These are phyloP conservation scores for Teratosphaeria viscida DNA, from an alignment of 2,329 filamentous ascomycete genomes.

Conservation along the genomic window DNA sequence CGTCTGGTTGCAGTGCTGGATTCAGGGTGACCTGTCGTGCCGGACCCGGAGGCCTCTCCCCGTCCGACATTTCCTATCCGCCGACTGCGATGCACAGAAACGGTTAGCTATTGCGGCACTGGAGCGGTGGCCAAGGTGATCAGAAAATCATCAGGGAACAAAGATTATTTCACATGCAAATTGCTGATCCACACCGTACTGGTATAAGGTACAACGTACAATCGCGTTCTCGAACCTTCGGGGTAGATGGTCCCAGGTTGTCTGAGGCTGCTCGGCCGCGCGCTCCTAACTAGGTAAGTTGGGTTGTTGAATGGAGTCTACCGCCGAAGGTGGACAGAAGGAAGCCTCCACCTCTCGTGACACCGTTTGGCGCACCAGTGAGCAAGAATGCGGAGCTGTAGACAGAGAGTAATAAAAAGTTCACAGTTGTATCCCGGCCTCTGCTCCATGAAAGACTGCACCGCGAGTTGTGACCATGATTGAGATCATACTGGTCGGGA, in stretches of 20 bases:
- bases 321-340: not conserved
- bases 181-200: not conserved
- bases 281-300: not conserved
- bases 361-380: not conserved
- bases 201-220: not conserved
- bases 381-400: not conserved
- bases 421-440: not conserved
- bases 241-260: not conserved
- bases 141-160: not conserved
- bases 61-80: not conserved
- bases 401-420: not conserved
- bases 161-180: not conserved
- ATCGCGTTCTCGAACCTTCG: not conserved
- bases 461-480: not conserved
- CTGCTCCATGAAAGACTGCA: not conserved
- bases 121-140: not conserved
- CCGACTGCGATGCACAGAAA: not conserved
- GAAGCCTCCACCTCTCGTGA: not conserved
- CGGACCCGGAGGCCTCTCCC: not conserved
- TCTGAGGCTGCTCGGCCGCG: not conserved
- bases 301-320: not conserved
- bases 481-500: not conserved
- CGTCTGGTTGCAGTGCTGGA: constrained; percentile 2
- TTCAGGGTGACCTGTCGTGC: constrained; percentile 1
- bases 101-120: not conserved